phyloP scores from a whole-genome alignment of 495 filamentous ascomycete species.

The Tuber umbilicatum region DNA sequence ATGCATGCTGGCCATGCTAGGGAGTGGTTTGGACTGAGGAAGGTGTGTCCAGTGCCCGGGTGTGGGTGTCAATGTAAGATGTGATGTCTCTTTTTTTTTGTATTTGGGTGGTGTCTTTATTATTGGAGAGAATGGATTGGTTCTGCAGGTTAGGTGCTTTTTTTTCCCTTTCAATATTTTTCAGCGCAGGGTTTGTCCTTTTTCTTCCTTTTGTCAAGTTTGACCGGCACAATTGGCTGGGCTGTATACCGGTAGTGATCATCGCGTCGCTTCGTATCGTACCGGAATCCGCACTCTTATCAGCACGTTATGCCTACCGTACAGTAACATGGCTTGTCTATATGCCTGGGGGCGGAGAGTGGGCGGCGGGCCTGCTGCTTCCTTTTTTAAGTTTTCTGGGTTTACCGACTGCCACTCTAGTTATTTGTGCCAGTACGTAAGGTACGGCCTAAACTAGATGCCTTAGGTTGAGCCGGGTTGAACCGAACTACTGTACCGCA shows the following conservation, averaged over 20 bases:
- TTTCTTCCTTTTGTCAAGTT: background rate
- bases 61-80: conserved; percentile 75
- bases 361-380: background rate
- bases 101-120: background rate
- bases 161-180: background rate
- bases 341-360: background rate
- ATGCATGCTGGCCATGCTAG: conserved; percentile 81
- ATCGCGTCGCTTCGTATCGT: background rate
- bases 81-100: conserved; percentile 10
- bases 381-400: background rate
- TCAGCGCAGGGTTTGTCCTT: background rate
- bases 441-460: background rate
- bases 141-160: background rate
- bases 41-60: conserved; percentile 80
- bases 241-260: background rate
- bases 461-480: background rate
- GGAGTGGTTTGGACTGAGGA: conserved; percentile 77
- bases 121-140: background rate
- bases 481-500: background rate
- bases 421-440: background rate
- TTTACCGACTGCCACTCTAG: background rate
- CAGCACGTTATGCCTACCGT: background rate
- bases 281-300: background rate
- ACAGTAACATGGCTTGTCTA: background rate
- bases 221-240: background rate